Evolutionary conservation across 192 early-diverging fungal species (phyloP), one percentile per base, ranked within the genome.

Genomic region (Kappamyces sp.): DNA sequence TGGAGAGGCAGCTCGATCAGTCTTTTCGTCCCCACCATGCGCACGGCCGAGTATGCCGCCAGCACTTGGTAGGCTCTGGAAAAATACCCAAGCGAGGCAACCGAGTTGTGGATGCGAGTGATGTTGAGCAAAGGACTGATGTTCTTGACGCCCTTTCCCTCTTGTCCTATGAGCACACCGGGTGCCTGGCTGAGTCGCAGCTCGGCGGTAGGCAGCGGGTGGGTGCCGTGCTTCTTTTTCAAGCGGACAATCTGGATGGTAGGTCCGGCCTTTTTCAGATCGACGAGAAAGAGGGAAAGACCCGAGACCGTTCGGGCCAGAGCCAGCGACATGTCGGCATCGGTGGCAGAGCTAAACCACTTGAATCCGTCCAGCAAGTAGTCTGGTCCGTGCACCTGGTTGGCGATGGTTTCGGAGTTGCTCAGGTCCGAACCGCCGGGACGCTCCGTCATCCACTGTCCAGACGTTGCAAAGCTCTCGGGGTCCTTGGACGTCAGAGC

Each of bases 371-470:
- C 71, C 15, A 88, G 49, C 2, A 47, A 64, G 70, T 77, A 83
- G 15, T 34, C n/a, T 12, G 40, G 32, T 2, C 40, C n/a, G 51
- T 66, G 10, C 13, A 38, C 3, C 5, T 49, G 55, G 36, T 63
- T 63, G 39, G 86, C 86, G 42, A 66, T 62, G 2, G 86, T 86
- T 63, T 88, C 85, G 3, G 85, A 83, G 2, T 60, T 61, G 63
- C 74, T 74, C 39, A 88, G 76, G 61, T 88, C 86, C 37, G 71
- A 76, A 37, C 84, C 86, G 42, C 84, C 85, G 10, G 84, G 82
- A 13, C 84, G 68, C 61, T 89, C 87, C 2, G 85, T 89, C 87
- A 87, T 89, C 85, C 84, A 87, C 60, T 89, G 87, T 6, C 85
- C 85, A 52, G 71, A 75, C 36, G 83, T 87, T 68, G 76, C 82